These are phyloP conservation scores for Candida maesae DNA, from an alignment of 805 yeast genomes.

Conservation along the genomic window DNA sequence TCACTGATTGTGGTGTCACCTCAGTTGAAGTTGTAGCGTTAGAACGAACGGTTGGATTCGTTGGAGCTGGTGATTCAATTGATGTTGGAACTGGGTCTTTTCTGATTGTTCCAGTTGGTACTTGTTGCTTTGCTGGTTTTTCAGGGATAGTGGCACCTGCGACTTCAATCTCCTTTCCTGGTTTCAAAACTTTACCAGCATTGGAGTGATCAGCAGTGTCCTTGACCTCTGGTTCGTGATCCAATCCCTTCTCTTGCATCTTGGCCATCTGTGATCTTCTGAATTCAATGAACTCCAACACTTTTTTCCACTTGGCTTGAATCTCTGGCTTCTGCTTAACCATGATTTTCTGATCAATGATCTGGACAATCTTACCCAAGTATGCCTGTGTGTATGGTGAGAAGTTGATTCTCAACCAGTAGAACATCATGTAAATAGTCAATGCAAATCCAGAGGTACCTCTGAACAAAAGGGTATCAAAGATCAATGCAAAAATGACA, in stretches of 20 bases:
- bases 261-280: constrained; percentile 36
- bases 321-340: constrained; percentile 26
- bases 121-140: not conserved
- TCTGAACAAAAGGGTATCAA: constrained; percentile 59
- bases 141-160: constrained; percentile 6
- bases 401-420: constrained; percentile 68
- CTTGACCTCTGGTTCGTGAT: constrained; percentile 10
- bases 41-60: not conserved
- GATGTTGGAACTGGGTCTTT: not conserved
- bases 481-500: constrained; percentile 46
- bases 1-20: not conserved
- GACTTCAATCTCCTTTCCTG: constrained; percentile 7
- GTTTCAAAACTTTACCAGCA: constrained; percentile 5
- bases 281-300: constrained; percentile 38
- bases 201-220: constrained; percentile 1
- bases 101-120: constrained; percentile 3
- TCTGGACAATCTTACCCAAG: constrained; percentile 27
- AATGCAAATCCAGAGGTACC: constrained; percentile 70
- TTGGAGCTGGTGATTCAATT: not conserved
- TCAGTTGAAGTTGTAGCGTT: not conserved
- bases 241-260: constrained; percentile 13
- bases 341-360: constrained; percentile 32
- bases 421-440: constrained; percentile 51
- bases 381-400: constrained; percentile 38
- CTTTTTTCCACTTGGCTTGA: constrained; percentile 34